Evolutionary conservation across 495 filamentous ascomycete species (phyloP).

Genomic region (Neurospora tetrasperma): DNA sequence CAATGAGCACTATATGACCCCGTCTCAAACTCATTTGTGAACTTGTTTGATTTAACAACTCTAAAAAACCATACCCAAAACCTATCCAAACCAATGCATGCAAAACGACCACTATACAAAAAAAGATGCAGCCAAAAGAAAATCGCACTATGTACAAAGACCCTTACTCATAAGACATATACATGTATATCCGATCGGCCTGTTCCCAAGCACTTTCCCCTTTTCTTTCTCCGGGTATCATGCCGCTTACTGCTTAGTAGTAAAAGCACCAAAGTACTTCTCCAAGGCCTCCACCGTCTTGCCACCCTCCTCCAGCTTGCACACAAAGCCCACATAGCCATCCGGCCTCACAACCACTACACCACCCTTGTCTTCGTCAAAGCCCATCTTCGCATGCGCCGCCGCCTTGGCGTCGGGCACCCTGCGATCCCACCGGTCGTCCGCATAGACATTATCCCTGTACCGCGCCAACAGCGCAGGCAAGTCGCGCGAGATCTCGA

Average conservation of each 20-base stretch:
- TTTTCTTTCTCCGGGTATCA: not conserved
- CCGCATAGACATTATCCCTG: conserved; percentile 74
- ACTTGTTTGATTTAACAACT: not conserved
- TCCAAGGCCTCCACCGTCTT: conserved; percentile 77
- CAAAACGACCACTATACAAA: not conserved
- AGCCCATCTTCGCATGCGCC: conserved; percentile 80
- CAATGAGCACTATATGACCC: not conserved
- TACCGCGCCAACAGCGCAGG: conserved; percentile 63
- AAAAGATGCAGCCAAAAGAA: not conserved
- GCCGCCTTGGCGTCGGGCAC: conserved; percentile 58
- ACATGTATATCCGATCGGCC: not conserved
- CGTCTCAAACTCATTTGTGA: not conserved
- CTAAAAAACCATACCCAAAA: not conserved
- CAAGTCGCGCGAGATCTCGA: conserved; percentile 56
- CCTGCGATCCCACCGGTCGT: conserved; percentile 66
- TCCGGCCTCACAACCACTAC: conserved; percentile 78
- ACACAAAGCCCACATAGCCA: conserved; percentile 72
- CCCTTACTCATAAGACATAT: not conserved
- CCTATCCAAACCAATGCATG: not conserved
- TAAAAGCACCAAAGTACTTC: conserved; percentile 66
- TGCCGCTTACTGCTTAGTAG: conserved; percentile 26
- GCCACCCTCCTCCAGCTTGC: conserved; percentile 59
- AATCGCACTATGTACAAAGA: not conserved
- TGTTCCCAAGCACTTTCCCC: not conserved
- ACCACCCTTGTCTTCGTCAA: conserved; percentile 62